A percentile compares a stretch with the other conserved stretches of the same genome.
Conservation (phyloP, 83 land plant species). For the Diphasiastrum complanatum region DNA sequence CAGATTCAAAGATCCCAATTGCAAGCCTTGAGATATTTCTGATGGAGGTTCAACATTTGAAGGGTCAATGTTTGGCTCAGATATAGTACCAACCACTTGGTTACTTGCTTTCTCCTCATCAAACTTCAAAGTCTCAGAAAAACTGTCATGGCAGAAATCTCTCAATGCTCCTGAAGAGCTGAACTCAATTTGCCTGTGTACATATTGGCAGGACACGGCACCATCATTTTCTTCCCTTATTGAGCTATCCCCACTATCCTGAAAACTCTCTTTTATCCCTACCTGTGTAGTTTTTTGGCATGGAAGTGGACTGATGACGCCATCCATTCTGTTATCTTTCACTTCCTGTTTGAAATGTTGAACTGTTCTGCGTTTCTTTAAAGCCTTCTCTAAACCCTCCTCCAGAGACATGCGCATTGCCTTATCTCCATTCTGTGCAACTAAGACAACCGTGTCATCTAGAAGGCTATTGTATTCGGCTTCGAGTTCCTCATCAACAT, state of each 20-base stretch:
- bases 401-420: constrained; percentile 88
- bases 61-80: background rate
- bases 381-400: constrained; percentile 83
- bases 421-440: constrained; percentile 77
- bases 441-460: constrained; percentile 77
- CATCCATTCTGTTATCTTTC: background rate
- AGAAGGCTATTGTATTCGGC: constrained; percentile 83
- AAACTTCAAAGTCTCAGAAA: no score
- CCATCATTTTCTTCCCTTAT: no score
- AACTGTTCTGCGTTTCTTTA: constrained; percentile 39
- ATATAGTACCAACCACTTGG: background rate
- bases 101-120: no score
- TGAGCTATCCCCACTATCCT: no score
- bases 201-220: no score
- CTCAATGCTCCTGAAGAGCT: no score
- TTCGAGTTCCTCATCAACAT: constrained; percentile 86
- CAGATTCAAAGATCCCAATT: constrained; percentile 26
- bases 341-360: background rate
- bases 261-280: no score
- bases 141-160: no score
- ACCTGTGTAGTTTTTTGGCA: no score
- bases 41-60: background rate
- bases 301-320: no score
- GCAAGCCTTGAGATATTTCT: background rate
- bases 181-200: no score